Evolutionary conservation across 768 basidiomycete species (phyloP).

Genomic region (Boletus barrowsii): DNA sequence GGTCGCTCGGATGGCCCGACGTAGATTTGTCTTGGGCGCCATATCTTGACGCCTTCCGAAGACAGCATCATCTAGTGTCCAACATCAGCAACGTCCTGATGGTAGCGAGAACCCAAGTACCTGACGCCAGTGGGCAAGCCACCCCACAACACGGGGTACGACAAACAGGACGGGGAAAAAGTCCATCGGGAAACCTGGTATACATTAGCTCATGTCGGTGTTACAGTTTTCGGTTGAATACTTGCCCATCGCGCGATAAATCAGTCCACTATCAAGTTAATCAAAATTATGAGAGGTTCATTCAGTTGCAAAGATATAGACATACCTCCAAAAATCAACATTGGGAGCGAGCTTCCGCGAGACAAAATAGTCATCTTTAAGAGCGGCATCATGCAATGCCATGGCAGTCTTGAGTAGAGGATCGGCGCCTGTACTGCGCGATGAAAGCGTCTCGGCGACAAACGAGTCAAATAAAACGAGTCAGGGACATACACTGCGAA

Average conservation of each 20-base stretch:
- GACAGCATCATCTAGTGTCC: slow-evolving; percentile 83
- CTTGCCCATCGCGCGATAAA: slow-evolving; percentile 89
- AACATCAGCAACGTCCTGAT: slow-evolving; percentile 1
- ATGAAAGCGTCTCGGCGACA: neutral
- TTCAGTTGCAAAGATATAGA: neutral
- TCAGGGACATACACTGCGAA: slow-evolving; percentile 66
- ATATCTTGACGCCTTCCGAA: slow-evolving; percentile 87
- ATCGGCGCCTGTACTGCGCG: slow-evolving; percentile 73
- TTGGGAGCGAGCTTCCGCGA: slow-evolving; percentile 81
- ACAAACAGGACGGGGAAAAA: slow-evolving; percentile 94
- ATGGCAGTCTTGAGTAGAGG: slow-evolving; percentile 86
- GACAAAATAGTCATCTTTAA: slow-evolving; percentile 89
- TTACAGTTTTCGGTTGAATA: neutral
- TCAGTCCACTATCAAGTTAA: slow-evolving; percentile 58
- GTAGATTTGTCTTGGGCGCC: slow-evolving; percentile 86
- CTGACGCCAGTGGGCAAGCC: slow-evolving; percentile 92
- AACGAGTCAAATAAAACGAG: neutral
- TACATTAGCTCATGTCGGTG: slow-evolving; percentile 1
- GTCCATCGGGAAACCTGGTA: slow-evolving; percentile 82
- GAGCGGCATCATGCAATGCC: slow-evolving; percentile 81
- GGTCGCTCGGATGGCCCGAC: slow-evolving; percentile 72
- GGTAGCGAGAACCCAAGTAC: slow-evolving; percentile 33
- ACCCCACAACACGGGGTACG: slow-evolving; percentile 89
- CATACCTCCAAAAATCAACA: slow-evolving; percentile 79
- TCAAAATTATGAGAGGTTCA: neutral